phyloP scores from a whole-genome alignment of 371 early-diverging fungal genomes.

The Mucor irregularis region DNA sequence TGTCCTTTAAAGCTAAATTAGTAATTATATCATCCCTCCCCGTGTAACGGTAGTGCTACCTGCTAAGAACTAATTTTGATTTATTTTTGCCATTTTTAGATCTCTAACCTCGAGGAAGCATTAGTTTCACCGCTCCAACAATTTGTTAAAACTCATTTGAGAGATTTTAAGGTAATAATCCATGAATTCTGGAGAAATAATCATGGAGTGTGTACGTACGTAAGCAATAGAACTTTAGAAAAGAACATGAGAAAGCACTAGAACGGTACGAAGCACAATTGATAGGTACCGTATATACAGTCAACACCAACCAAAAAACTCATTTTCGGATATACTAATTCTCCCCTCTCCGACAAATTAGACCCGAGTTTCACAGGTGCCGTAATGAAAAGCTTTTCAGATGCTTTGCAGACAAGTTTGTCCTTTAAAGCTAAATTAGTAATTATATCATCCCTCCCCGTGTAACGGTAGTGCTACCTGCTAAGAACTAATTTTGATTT shows the following conservation, averaged over 20 bases:
- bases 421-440: slow-evolving; percentile 55
- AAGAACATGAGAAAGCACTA: slow-evolving; percentile 49
- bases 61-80: background rate
- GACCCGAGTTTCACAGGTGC: slow-evolving; percentile 32
- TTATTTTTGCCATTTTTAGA: slow-evolving; percentile 30
- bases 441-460: slow-evolving; percentile 1
- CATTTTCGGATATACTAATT: slow-evolving; percentile 11
- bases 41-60: slow-evolving; percentile 1
- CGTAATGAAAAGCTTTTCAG: slow-evolving; percentile 40
- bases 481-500: background rate
- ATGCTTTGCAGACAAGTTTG: slow-evolving; percentile 47
- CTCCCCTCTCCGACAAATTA: slow-evolving; percentile 4
- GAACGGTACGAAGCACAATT: slow-evolving; percentile 63
- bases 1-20: slow-evolving; percentile 53
- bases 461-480: background rate
- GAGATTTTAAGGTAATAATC: slow-evolving; percentile 50
- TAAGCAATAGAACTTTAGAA: slow-evolving; percentile 33
- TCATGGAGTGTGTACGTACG: no score
- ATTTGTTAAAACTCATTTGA: slow-evolving; percentile 58
- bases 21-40: slow-evolving; percentile 18
- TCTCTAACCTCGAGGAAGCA: slow-evolving; percentile 51
- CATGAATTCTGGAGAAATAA: background rate
- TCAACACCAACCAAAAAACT: background rate
- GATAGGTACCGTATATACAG: slow-evolving; percentile 23
- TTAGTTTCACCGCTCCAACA: slow-evolving; percentile 57